Evolutionary conservation across 2,329 filamentous ascomycete genomes (phyloP), one percentile per base, ranked within the genome.

Genomic region (Hypocrella siamensis): DNA sequence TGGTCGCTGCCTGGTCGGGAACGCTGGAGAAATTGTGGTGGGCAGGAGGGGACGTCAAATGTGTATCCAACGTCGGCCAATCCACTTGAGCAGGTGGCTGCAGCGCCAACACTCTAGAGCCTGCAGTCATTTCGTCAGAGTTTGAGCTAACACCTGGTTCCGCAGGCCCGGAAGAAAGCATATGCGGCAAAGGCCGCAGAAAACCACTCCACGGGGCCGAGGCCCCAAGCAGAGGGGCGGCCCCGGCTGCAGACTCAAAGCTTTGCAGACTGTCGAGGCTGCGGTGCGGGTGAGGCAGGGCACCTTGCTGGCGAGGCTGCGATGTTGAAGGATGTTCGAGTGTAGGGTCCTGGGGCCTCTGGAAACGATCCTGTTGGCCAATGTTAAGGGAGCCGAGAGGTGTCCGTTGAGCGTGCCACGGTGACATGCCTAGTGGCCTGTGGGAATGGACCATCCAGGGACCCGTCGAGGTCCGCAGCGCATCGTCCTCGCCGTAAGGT

Each of bases 361-460:
- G n/a, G n/a, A n/a, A n/a, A n/a, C n/a, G n/a, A n/a, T n/a, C n/a
- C n/a, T n/a, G n/a, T n/a, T n/a, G n/a, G n/a, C n/a, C n/a, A n/a
- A n/a, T n/a, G n/a, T n/a, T n/a, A n/a, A n/a, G n/a, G n/a, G n/a
- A n/a, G n/a, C n/a, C n/a, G n/a, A n/a, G n/a, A n/a, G n/a, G n/a
- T n/a, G n/a, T 7, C 21, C 12, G 21, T 19, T 44, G 40, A 26
- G 36, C 16, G 26, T 38, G 40, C 46, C 46, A 48, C 35, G 43
- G 32, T 26, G 46, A 43, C 16, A 39, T 28, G 22, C 37, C n/a
- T n/a, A n/a, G 24, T 25, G 38, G 35, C 16, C 32, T 31, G n/a
- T 45, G 44, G 17, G 40, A 33, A 30, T 41, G 41, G 30, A 39
- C 31, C 29, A 36, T 34, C 49, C 49, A 53, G 24, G 40, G 34